These are phyloP conservation scores for Dipodascopsis tothii DNA, from an alignment of 805 yeast species.

Conservation along the genomic window DNA sequence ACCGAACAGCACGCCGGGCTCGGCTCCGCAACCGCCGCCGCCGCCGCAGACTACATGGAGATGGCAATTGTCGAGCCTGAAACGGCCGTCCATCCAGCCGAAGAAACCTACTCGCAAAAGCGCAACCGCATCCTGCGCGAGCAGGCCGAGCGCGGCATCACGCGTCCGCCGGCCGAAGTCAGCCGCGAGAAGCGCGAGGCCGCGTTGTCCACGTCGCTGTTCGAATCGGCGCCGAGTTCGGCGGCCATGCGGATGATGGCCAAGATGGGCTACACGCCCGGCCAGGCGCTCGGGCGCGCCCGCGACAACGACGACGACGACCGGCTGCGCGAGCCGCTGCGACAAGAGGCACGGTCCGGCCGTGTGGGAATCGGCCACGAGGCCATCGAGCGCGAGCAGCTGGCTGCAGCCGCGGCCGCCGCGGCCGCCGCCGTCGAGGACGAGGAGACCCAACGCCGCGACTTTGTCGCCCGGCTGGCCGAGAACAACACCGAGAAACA, in stretches of 20 bases:
- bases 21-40: too few species aligned
- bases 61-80: too few species aligned
- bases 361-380: too few species aligned
- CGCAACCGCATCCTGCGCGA: not conserved
- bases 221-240: not conserved
- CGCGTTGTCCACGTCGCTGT: slow-evolving; percentile 9
- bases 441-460: not conserved
- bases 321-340: too few species aligned
- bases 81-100: too few species aligned
- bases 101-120: slow-evolving; percentile 11
- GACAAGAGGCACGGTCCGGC: too few species aligned
- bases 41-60: not conserved
- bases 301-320: too few species aligned
- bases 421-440: too few species aligned
- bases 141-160: slow-evolving; percentile 1
- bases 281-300: slow-evolving; percentile 42
- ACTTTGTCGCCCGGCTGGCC: slow-evolving; percentile 4
- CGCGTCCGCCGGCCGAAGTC: slow-evolving; percentile 2
- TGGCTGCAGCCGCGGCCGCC: too few species aligned
- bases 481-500: slow-evolving; percentile 14
- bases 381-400: too few species aligned
- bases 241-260: slow-evolving; percentile 42
- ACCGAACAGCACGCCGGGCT: too few species aligned
- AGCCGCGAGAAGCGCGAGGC: slow-evolving; percentile 11
- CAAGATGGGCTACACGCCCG: slow-evolving; percentile 51